Evolutionary conservation across 2,329 filamentous ascomycete genomes (phyloP).

Genomic region (Bimuria novae-zelandiae): DNA sequence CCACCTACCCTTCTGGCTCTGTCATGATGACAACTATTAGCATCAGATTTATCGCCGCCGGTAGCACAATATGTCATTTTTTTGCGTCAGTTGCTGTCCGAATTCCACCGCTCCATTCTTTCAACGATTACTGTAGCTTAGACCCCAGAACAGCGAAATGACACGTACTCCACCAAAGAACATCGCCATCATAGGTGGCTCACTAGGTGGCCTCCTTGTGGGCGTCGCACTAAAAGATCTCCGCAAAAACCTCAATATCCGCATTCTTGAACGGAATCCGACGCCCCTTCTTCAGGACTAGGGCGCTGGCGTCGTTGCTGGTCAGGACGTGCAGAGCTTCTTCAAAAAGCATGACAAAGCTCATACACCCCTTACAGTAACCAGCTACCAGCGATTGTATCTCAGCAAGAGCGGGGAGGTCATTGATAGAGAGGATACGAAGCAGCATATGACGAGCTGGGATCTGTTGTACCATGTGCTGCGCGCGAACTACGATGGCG

Average conservation of each 20-base stretch:
- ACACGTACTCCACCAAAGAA: slow-evolving; percentile 16
- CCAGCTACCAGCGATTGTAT: slow-evolving; percentile 26
- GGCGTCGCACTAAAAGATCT: slow-evolving; percentile 29
- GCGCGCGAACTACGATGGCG: slow-evolving; percentile 30
- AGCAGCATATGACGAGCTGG: slow-evolving; percentile 37
- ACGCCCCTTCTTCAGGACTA: slow-evolving; percentile 32
- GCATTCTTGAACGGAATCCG: slow-evolving; percentile 32
- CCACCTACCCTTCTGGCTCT: neutral
- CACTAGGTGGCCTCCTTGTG: slow-evolving; percentile 27
- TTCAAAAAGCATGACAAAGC: slow-evolving; percentile 27
- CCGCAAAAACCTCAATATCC: slow-evolving; percentile 25
- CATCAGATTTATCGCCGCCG: too few relatives aligned
- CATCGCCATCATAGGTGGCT: slow-evolving; percentile 30
- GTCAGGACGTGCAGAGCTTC: slow-evolving; percentile 26
- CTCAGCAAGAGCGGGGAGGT: slow-evolving; percentile 24
- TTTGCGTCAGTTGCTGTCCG: too few relatives aligned
- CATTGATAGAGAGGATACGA: slow-evolving; percentile 23
- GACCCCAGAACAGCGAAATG: neutral
- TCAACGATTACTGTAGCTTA: too few relatives aligned
- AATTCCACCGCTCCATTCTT: too few relatives aligned
- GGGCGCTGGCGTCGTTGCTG: slow-evolving; percentile 33
- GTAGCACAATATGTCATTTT: too few relatives aligned
- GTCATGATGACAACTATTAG: neutral
- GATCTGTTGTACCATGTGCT: slow-evolving; percentile 33
- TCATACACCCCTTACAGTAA: slow-evolving; percentile 21